Conservation (phyloP, 2,329 filamentous ascomycete genomes). For the Phialophora verrucosa region DNA sequence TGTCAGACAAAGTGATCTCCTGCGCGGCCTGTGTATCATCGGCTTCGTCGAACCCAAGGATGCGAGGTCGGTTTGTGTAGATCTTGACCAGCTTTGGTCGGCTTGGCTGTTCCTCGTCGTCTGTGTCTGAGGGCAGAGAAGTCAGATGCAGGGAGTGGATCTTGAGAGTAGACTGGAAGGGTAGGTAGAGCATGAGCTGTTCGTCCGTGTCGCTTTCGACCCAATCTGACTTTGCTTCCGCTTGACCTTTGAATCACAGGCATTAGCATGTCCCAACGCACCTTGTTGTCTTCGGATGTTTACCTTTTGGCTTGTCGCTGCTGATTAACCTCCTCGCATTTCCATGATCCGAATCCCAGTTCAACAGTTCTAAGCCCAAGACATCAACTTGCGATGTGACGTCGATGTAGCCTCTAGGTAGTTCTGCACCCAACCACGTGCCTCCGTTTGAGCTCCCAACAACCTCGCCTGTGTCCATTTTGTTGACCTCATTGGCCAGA, state of each 20-base stretch:
- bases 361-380: conserved; percentile 82
- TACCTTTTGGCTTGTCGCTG: conserved; percentile 62
- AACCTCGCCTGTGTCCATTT: conserved; percentile 48
- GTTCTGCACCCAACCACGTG: conserved; percentile 73
- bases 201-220: conserved; percentile 97
- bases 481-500: conserved; percentile 68
- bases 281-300: conserved; percentile 55
- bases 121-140: conserved; percentile 67
- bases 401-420: conserved; percentile 82
- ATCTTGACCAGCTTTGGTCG: conserved; percentile 82
- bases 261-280: conserved; percentile 83
- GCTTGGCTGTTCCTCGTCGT: conserved; percentile 73
- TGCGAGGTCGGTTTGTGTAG: conserved; percentile 86
- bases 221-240: conserved; percentile 71
- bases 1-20: conserved; percentile 71
- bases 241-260: conserved; percentile 52
- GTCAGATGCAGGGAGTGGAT: conserved; percentile 87
- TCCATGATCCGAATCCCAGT: conserved; percentile 78
- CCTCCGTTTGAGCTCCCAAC: conserved; percentile 52
- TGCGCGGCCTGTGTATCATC: conserved; percentile 85
- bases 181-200: conserved; percentile 90
- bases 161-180: conserved; percentile 87
- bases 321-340: conserved; percentile 76
- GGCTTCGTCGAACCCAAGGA: conserved; percentile 93
- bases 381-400: conserved; percentile 82